phyloP scores from a whole-genome alignment of 306 rosid genomes.

The Alnus rubra region DNA sequence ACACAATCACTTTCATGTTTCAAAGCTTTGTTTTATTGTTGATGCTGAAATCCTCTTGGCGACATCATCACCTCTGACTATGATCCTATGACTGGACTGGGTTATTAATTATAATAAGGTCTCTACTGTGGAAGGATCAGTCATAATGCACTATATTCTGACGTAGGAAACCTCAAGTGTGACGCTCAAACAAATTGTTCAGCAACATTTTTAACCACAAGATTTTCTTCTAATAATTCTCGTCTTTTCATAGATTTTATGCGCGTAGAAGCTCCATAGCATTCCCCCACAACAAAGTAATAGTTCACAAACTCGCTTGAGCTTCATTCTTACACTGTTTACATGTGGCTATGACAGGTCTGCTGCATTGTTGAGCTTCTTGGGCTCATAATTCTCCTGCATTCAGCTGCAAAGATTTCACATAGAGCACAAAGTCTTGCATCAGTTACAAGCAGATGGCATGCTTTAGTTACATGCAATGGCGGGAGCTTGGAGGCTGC shows the following conservation, averaged over 20 bases:
- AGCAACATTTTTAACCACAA: neutral
- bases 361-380: slow-evolving; percentile 40
- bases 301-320: neutral
- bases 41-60: neutral
- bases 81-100: neutral
- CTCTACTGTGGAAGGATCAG: neutral
- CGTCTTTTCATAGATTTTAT: neutral
- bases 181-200: neutral
- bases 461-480: slow-evolving; percentile 51
- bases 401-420: slow-evolving; percentile 51
- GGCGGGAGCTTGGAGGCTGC: slow-evolving; percentile 15
- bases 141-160: neutral
- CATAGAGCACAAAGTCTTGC: slow-evolving; percentile 49
- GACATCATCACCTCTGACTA: neutral
- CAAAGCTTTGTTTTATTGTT: neutral
- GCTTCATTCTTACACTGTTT: neutral
- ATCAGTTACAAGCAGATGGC: slow-evolving; percentile 52
- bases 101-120: neutral
- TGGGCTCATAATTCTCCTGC: slow-evolving; percentile 45
- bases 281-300: neutral
- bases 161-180: neutral
- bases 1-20: neutral
- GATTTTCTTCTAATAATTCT: neutral
- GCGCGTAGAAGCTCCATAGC: neutral
- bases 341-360: slow-evolving; percentile 29